Evolutionary conservation across 1,284 basidiomycete genomes (phyloP).

Genomic region (Psilocybe mexicana): DNA sequence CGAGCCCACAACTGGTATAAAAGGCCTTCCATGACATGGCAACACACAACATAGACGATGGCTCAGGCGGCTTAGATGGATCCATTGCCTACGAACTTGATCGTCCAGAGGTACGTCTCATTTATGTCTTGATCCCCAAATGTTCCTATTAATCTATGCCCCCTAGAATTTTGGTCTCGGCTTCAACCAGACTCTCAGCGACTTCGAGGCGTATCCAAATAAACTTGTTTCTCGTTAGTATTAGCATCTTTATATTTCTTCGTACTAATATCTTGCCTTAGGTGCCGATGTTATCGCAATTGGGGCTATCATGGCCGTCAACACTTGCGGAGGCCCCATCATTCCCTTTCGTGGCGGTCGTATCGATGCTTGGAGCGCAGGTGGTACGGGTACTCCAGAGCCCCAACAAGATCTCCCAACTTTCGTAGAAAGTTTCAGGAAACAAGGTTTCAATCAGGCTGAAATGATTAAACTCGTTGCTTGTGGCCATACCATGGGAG

Average conservation of each 20-base stretch:
- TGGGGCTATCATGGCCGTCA: constrained; percentile 33
- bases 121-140: neutral
- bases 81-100: constrained; percentile 38
- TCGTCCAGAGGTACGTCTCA: constrained; percentile 29
- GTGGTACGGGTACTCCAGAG: constrained; percentile 35
- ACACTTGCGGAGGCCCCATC: constrained; percentile 39
- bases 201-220: constrained; percentile 41
- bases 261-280: constrained; percentile 13
- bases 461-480: constrained; percentile 47
- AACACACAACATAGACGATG: constrained; percentile 36
- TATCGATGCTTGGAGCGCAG: constrained; percentile 34
- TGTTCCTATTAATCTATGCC: neutral
- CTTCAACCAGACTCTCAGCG: constrained; percentile 38
- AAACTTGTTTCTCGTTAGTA: constrained; percentile 41
- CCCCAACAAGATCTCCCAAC: constrained; percentile 34
- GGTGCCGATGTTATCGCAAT: constrained; percentile 41
- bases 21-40: constrained; percentile 43
- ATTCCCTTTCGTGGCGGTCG: constrained; percentile 40
- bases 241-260: neutral
- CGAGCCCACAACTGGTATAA: neutral
- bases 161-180: constrained; percentile 39
- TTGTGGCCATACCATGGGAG: constrained; percentile 43
- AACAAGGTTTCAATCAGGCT: constrained; percentile 36
- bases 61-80: constrained; percentile 38
- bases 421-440: constrained; percentile 34